These are phyloP conservation scores for Colletotrichum musae DNA, from an alignment of 2,329 filamentous ascomycete species.

Conservation along the genomic window DNA sequence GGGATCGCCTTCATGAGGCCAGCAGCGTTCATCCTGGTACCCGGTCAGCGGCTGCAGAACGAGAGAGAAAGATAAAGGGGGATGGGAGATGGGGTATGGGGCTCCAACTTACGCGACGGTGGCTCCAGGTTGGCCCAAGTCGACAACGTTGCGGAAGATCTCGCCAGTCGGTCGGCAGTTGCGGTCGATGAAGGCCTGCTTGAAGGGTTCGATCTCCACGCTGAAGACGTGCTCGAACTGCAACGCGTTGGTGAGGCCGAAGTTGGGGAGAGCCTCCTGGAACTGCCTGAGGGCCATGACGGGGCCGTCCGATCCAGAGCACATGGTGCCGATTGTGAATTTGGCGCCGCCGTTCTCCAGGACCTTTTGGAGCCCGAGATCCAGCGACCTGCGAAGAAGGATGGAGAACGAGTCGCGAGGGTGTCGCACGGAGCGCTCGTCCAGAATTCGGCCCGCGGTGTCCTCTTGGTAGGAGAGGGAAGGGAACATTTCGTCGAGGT, in stretches of 20 bases:
- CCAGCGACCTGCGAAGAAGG: constrained; percentile 27
- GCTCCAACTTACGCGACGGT: constrained; percentile 59
- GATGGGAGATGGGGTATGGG: not conserved
- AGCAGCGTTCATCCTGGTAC: constrained; percentile 73
- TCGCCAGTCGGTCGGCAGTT: constrained; percentile 66
- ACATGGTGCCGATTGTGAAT: constrained; percentile 77
- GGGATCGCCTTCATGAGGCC: constrained; percentile 73
- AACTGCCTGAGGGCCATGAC: constrained; percentile 76
- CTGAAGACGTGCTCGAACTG: constrained; percentile 71
- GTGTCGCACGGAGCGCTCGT: constrained; percentile 21
- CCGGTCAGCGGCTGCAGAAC: constrained; percentile 25
- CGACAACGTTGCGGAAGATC: constrained; percentile 72
- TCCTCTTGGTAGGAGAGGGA: not conserved
- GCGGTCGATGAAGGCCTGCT: constrained; percentile 75
- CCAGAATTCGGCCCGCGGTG: not conserved
- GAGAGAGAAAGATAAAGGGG: constrained; percentile 22
- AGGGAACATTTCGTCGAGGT: not conserved
- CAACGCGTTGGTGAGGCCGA: constrained; percentile 53
- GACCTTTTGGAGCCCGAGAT: constrained; percentile 44
- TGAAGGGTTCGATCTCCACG: constrained; percentile 74
- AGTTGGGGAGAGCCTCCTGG: constrained; percentile 55
- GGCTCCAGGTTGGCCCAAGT: constrained; percentile 60
- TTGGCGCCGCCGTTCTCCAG: constrained; percentile 46
- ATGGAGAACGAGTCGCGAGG: constrained; percentile 37
- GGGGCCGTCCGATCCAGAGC: constrained; percentile 84